phyloP scores from a whole-genome alignment of 2,329 filamentous ascomycete genomes.

The Pleurostoma richardsiae region DNA sequence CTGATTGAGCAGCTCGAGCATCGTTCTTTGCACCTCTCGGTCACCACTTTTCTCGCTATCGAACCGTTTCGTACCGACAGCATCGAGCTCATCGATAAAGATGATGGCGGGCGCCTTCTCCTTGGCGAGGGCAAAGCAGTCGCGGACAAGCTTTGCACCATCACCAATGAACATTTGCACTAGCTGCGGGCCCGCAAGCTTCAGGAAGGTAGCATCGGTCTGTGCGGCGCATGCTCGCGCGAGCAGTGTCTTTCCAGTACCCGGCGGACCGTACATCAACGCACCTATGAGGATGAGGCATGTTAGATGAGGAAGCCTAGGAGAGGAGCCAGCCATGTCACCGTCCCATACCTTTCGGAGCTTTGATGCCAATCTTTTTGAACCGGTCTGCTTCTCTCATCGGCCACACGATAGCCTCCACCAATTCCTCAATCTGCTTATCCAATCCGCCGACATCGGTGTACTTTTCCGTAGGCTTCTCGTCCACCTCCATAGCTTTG shows the following conservation, averaged over 20 bases:
- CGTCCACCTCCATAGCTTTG: slow-evolving; percentile 99
- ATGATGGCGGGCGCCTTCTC: slow-evolving; percentile 99
- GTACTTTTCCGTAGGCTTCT: slow-evolving; percentile 99
- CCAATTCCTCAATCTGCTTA: slow-evolving; percentile 98
- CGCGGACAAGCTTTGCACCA: slow-evolving; percentile 92
- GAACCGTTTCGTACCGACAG: slow-evolving; percentile 98
- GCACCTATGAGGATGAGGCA: slow-evolving; percentile 59
- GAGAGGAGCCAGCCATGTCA: background rate
- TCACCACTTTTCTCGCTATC: slow-evolving; percentile 98
- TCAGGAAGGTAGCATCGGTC: slow-evolving; percentile 97
- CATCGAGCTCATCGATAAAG: slow-evolving; percentile 98
- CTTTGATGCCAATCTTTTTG: slow-evolving; percentile 99
- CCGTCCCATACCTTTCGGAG: slow-evolving; percentile 77
- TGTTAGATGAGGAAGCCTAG: too few relatives aligned
- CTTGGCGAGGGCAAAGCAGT: slow-evolving; percentile 96
- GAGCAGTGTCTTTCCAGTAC: slow-evolving; percentile 86
- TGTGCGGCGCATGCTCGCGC: slow-evolving; percentile 95
- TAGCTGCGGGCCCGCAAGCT: slow-evolving; percentile 93
- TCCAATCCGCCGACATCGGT: slow-evolving; percentile 94
- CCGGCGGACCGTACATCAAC: slow-evolving; percentile 93
- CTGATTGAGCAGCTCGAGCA: slow-evolving; percentile 98
- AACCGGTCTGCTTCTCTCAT: slow-evolving; percentile 99
- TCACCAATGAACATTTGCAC: slow-evolving; percentile 99
- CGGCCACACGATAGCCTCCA: slow-evolving; percentile 97
- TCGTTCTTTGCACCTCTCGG: slow-evolving; percentile 95